Evolutionary conservation across 345 rosid genomes (phyloP), one percentile per base, ranked within the genome.

Genomic region (Brassica nigra): DNA sequence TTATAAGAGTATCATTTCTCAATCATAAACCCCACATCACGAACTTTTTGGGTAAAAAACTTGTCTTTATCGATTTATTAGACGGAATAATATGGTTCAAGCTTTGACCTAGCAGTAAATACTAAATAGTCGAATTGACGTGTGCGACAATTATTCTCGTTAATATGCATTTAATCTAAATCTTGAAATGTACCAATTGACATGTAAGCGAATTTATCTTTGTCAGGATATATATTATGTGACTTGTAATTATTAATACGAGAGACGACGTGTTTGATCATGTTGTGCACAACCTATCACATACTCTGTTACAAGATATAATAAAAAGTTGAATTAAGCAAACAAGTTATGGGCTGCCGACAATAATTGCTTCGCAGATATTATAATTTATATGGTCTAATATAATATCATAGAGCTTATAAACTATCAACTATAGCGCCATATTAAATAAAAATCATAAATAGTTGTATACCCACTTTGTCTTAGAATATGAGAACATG

Each of bases 311-410:
- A 36, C 5, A 28, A 65, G 28, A 57, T 58, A 59, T 58, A 58
- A 14, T 73, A 65, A 57, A 52, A 37, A 18, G 18, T 12, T 6
- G 6, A 54, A 15, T 73, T 72, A 66, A 66, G 68, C 39, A 73
- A 58, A 73, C 49, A 79, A 57, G 64, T 73, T 72, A 79, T 79
- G 82, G 74, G 70, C 55, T 79, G 44, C 74, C 78, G 82, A 68
- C 78, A 74, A 33, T 34, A 14, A 67, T 44, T 59, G 55, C n/a
- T 58, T 33, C 9, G 54, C 0, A 66, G 73, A 78, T 66, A 42
- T 42, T 42, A 42, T 42, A 42, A 42, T 42, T 66, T 66, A 78
- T 78, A 44, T 66, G 30, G 31, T 58, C 6, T 72, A 57, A 34
- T 71, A 18, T 6, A 42, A 15, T 31, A 0, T 6, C 44, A 39